Percentiles rank a stretch among this genome's conserved stretches.
Evolutionary conservation across 108 stramenopile species (phyloP).

Genomic region (Cyclotella choctawhatcheeana): DNA sequence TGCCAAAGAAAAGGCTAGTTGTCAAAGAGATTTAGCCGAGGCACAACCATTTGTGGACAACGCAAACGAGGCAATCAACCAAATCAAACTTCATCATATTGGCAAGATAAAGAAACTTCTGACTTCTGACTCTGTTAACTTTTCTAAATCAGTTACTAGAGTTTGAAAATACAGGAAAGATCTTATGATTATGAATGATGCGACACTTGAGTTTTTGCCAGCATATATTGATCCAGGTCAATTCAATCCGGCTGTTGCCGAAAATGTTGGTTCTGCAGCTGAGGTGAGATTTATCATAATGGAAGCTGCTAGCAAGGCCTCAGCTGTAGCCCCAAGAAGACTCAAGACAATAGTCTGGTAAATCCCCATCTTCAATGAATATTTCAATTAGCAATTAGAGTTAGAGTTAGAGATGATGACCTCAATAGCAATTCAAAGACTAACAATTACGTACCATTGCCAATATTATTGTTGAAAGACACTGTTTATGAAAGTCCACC

Average conservation of each 20-base stretch:
- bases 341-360: too few relatives aligned
- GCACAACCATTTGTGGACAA: slow-evolving; percentile 91
- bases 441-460: too few relatives aligned
- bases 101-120: slow-evolving; percentile 87
- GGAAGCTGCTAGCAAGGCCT: slow-evolving; percentile 84
- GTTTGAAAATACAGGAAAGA: slow-evolving; percentile 84
- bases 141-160: slow-evolving; percentile 81
- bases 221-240: slow-evolving; percentile 83
- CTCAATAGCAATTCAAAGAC: too few relatives aligned
- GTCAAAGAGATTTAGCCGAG: slow-evolving; percentile 82
- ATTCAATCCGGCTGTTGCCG: slow-evolving; percentile 77
- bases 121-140: slow-evolving; percentile 86
- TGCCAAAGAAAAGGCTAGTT: slow-evolving; percentile 76
- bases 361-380: too few relatives aligned
- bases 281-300: slow-evolving; percentile 89
- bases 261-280: slow-evolving; percentile 85
- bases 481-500: too few relatives aligned
- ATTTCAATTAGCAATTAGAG: too few relatives aligned
- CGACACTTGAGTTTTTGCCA: slow-evolving; percentile 88
- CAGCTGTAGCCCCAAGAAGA: slow-evolving; percentile 76
- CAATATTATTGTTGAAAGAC: too few relatives aligned
- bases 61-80: slow-evolving; percentile 87
- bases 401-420: too few relatives aligned
- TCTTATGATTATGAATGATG: slow-evolving; percentile 90
- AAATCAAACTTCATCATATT: slow-evolving; percentile 88